A percentile compares a stretch with the other conserved stretches of the same genome.
Evolutionary conservation across 2,329 filamentous ascomycete species (phyloP).

Genomic region (Fusarium camptoceras): DNA sequence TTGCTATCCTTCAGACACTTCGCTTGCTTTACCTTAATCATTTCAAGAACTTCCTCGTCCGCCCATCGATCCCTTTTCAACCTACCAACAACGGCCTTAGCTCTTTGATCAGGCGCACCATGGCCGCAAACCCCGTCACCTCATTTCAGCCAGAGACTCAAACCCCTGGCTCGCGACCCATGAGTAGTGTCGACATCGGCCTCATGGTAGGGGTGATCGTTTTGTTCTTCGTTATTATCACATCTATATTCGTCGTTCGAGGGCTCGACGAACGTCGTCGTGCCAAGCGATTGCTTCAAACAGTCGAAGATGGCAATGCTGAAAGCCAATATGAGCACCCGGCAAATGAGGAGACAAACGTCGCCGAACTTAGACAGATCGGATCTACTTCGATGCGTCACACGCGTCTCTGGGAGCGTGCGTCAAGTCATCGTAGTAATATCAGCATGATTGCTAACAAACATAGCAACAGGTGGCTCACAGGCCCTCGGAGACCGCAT

Average conservation of each 20-base stretch:
- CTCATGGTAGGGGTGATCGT: conserved; percentile 43
- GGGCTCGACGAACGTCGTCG: conserved; percentile 26
- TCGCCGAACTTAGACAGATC: background rate
- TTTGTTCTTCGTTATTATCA: conserved; percentile 41
- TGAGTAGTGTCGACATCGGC: conserved; percentile 46
- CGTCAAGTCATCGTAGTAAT: background rate
- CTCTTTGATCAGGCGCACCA: background rate
- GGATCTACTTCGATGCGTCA: background rate
- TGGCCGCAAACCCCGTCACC: conserved; percentile 1
- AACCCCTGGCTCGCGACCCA: conserved; percentile 1
- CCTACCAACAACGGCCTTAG: background rate
- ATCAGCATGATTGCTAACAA: background rate
- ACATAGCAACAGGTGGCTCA: background rate
- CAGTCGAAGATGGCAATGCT: conserved; percentile 26
- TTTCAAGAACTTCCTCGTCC: background rate
- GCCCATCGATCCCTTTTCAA: background rate
- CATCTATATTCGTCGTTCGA: conserved; percentile 42
- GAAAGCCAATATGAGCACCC: background rate
- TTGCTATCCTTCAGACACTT: background rate
- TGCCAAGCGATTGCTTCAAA: conserved; percentile 6
- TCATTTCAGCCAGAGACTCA: conserved; percentile 3
- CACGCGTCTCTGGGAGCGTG: conserved; percentile 2
- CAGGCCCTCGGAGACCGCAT: background rate
- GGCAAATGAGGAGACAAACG: background rate
- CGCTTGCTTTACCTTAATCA: background rate